Conservation (phyloP, 129 eudicot species). For the Flaveria sonorensis region DNA sequence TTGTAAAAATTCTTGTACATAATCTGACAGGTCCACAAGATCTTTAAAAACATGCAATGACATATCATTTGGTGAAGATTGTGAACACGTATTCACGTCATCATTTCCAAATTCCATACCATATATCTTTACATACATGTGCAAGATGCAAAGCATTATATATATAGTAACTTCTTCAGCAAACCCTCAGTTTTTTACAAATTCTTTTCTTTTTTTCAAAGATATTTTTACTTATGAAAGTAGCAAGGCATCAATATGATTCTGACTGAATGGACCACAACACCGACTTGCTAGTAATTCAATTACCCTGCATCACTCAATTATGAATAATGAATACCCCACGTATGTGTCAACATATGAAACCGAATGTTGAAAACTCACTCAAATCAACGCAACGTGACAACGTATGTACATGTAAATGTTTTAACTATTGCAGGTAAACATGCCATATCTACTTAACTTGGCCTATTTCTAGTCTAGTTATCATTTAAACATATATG, state of each 20-base stretch:
- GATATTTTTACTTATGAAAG: not conserved
- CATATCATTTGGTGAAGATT: slow-evolving; percentile 17
- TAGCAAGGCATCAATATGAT: slow-evolving; percentile 7
- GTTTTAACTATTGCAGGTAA: not conserved
- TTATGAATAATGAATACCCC: not conserved
- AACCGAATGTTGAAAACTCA: not conserved
- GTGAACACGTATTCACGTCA: slow-evolving; percentile 5
- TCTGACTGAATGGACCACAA: slow-evolving; percentile 12
- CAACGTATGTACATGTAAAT: not conserved
- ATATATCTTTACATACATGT: slow-evolving; percentile 25
- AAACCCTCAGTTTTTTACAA: not conserved
- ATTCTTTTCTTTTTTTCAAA: not conserved
- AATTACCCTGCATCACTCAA: slow-evolving; percentile 3
- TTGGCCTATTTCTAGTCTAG: too few species aligned
- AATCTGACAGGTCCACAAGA: slow-evolving; percentile 13
- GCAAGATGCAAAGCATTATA: slow-evolving; percentile 26
- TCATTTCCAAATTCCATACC: slow-evolving; percentile 2
- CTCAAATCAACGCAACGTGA: too few species aligned
- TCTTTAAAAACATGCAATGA: not conserved
- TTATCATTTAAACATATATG: too few species aligned
- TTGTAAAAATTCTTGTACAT: not conserved
- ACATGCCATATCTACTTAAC: not conserved
- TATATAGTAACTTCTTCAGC: not conserved
- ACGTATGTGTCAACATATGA: not conserved
- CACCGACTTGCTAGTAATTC: slow-evolving; percentile 12